phyloP scores from a whole-genome alignment of 768 basidiomycete species.

The Lanmaoa rubissima region DNA sequence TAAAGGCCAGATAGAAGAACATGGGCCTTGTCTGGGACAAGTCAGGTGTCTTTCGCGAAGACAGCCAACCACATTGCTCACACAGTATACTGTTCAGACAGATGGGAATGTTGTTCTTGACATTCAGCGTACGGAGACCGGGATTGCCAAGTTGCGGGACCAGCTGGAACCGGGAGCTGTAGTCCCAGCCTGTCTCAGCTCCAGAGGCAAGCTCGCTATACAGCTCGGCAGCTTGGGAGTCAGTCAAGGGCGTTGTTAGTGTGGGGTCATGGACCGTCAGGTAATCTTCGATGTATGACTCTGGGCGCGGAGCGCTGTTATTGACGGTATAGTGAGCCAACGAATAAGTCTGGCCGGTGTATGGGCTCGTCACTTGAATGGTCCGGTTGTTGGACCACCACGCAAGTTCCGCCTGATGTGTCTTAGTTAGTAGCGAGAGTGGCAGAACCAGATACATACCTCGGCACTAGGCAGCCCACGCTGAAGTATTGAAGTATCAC shows the following conservation, averaged over 20 bases:
- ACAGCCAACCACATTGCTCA: slow-evolving; percentile 35
- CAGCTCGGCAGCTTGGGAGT: slow-evolving; percentile 55
- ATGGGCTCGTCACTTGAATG: slow-evolving; percentile 63
- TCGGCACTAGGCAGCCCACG: slow-evolving; percentile 87
- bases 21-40: slow-evolving; percentile 58
- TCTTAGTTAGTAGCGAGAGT: background rate
- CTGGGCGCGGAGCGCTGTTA: slow-evolving; percentile 86
- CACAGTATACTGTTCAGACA: slow-evolving; percentile 86
- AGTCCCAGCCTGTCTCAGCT: slow-evolving; percentile 68
- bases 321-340: slow-evolving; percentile 75
- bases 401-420: slow-evolving; percentile 62
- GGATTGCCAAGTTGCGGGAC: slow-evolving; percentile 41
- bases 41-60: background rate
- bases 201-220: slow-evolving; percentile 88
- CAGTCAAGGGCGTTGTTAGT: slow-evolving; percentile 54
- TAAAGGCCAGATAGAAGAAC: slow-evolving; percentile 62
- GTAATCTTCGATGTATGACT: slow-evolving; percentile 82
- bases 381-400: slow-evolving; percentile 85
- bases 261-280: slow-evolving; percentile 67
- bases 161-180: slow-evolving; percentile 45
- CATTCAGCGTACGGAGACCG: slow-evolving; percentile 68
- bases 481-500: slow-evolving; percentile 70
- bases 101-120: slow-evolving; percentile 66
- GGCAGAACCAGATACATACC: slow-evolving; percentile 36
- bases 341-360: slow-evolving; percentile 59